Percentiles rank a stretch among this genome's conserved stretches.
phyloP scores from a whole-genome alignment of 2,329 filamentous ascomycete genomes.

The Fusarium sp. region DNA sequence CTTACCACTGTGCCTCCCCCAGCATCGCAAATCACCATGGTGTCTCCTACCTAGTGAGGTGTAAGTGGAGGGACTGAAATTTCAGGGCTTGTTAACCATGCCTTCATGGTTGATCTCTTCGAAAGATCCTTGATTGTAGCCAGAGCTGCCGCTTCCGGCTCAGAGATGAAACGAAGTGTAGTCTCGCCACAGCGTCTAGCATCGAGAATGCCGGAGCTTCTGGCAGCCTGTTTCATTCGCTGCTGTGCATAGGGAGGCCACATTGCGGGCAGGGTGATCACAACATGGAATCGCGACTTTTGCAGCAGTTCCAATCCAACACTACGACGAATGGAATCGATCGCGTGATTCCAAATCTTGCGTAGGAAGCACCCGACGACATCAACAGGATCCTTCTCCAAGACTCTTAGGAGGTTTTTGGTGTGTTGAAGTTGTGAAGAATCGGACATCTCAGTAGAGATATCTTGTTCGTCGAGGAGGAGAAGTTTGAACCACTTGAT shows the following conservation, averaged over 20 bases:
- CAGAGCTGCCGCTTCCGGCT: constrained; percentile 60
- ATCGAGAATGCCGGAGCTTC: constrained; percentile 51
- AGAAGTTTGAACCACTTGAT: constrained; percentile 58
- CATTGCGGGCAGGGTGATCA: constrained; percentile 58
- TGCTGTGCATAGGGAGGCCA: constrained; percentile 54
- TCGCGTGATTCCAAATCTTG: constrained; percentile 48
- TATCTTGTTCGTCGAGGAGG: constrained; percentile 49
- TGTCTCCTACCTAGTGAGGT: constrained; percentile 19
- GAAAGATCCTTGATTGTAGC: constrained; percentile 49
- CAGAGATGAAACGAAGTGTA: constrained; percentile 50
- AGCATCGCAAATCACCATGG: constrained; percentile 51
- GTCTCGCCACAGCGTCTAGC: constrained; percentile 46
- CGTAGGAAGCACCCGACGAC: constrained; percentile 49
- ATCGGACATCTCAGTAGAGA: constrained; percentile 32
- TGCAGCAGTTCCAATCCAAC: constrained; percentile 26
- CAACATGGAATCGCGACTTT: constrained; percentile 48
- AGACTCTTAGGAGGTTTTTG: accelerated
- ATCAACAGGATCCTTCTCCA: constrained; percentile 41
- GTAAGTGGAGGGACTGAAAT: neutral
- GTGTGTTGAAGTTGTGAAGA: constrained; percentile 41
- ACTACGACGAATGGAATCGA: constrained; percentile 41
- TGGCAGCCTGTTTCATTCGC: constrained; percentile 51
- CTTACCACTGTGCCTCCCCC: constrained; percentile 53
- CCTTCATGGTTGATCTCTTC: constrained; percentile 35
- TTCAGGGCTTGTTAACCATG: neutral